Percentiles rank a stretch among this genome's conserved stretches.
phyloP scores from a whole-genome alignment of 805 yeast genomes.

The Lipomyces sp. region DNA sequence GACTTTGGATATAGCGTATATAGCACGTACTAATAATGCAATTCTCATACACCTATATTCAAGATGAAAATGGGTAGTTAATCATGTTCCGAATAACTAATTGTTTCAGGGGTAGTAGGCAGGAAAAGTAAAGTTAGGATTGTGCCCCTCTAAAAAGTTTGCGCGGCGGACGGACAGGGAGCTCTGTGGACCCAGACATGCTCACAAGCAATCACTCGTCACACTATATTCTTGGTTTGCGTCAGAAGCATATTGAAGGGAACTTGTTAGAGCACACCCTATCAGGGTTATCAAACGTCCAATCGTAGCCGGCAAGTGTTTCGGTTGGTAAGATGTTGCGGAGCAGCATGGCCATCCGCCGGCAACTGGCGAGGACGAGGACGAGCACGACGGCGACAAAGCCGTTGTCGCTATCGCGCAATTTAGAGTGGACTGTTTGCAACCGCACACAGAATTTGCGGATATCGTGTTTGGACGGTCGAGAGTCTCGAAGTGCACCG shows the following conservation, averaged over 20 bases:
- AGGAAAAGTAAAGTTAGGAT: too few relatives aligned
- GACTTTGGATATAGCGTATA: background rate
- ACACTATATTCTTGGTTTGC: background rate
- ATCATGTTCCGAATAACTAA: too few relatives aligned
- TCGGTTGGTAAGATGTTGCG: background rate
- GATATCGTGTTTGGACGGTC: background rate
- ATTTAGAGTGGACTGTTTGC: background rate
- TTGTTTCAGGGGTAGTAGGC: too few relatives aligned
- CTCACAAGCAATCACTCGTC: background rate
- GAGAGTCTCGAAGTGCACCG: background rate
- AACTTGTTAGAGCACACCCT: background rate
- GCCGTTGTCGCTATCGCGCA: background rate
- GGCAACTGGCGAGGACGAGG: slow-evolving; percentile 1
- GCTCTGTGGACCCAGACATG: background rate
- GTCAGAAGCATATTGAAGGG: background rate
- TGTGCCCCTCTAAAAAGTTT: background rate
- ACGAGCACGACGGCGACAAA: background rate
- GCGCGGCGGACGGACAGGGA: background rate
- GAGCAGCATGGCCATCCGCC: background rate
- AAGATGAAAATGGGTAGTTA: too few relatives aligned
- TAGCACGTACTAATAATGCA: too few relatives aligned
- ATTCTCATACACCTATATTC: too few relatives aligned
- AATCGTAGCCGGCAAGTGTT: background rate
- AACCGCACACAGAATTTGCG: background rate
- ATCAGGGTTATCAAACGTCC: background rate